Evolutionary conservation across 495 filamentous ascomycete genomes (phyloP), one percentile per base, ranked within the genome.

Genomic region (Penicillium odoratum): DNA sequence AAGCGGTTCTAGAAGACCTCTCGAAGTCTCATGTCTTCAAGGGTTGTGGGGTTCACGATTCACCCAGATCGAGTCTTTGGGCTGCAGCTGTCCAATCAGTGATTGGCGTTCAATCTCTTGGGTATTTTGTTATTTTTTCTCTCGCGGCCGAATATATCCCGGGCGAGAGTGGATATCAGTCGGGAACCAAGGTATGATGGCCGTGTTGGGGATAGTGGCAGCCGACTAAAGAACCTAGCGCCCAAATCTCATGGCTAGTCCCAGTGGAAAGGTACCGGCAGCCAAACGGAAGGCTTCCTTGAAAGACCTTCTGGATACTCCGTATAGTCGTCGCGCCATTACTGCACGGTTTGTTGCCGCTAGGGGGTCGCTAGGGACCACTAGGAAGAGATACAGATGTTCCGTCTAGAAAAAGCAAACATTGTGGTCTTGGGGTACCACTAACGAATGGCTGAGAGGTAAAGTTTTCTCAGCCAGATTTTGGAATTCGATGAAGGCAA

Each of bases 1-100:
- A 64, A 67, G 42, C 58, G 4, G 45, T 67, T 67, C 64, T 51
- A 61, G 66, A 69, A 64, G 55, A 36, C 36, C 51, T 21, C 48
- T 46, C 43, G 18, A 46, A 46, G 25, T 4, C 43, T 46, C 18
- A 44, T 1, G 21, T 46, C 7, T 11, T 28, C 21, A 25, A 26
- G 28, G 1, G 21, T 15, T 53, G 48, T 43, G 58, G 49, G 51
- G 57, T 55, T 45, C 15, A 31, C 31, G n/a, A 4, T 6, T 30
- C n/a, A 45, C 18, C 4, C 43, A 18, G 43, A 46, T 46, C 43
- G 18, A 18, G 26, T 46, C 43, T 26, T 21, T 26, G 16, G 18
- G 16, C 28, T 48, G 13, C 46, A 30, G 46, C 28, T 48, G 26
- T 31, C 46, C 31, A n/a, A 48, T 48, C 6, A 33, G 29, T 48